Base-by-base conservation (phyloP, 345 rosid species). In the Bruguiera gymnorhiza region DNA sequence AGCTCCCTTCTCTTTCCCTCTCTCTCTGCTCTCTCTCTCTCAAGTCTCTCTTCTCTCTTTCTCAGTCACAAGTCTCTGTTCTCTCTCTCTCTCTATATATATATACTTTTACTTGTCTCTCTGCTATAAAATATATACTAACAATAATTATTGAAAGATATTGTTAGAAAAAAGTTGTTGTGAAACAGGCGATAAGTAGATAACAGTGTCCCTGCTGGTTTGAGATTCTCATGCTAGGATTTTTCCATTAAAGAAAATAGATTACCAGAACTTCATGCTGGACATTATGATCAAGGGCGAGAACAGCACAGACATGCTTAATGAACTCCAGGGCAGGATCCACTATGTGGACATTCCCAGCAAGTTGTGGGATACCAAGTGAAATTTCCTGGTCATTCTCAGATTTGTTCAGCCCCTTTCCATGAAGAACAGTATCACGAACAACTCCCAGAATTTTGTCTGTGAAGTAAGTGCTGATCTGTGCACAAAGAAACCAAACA, bases 201-300 rank as follows among this genome's bases (percentile, higher is more conserved):
- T 13, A n/a, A 66, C n/a, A 18, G 2, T 31, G 36, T 18, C 39
- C 61, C 46, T 5, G 20, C 43, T 13, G 27, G 13, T 32, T 23
- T 1, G n/a, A 62, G 7, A 8, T 15, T 36, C 24, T 55, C 9
- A 58, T 31, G 70, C 56, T 19, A 27, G 11, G 31, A 57, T 21
- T 36, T 32, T 48, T 2, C 21, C 2, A 54, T 20, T 20, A 21
- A 54, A 54, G 65, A 70, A 56, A 56, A 66, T 74, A 53, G 39
- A 71, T 75, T 83, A 91, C 98, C 93, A 91, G 87, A 83, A 94
- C 82, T 77, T 91, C 95, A 62, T 91, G 91, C 77, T 85, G 90
- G 77, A 89, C 93, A 68, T 80, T 83, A 19, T 81, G 87, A 83
- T 94, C 98, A 65, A 94, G 96, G 58, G 87, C 89, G 70, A 94